These are phyloP conservation scores for Metarhizium sp. DNA, from an alignment of 2,329 filamentous ascomycete genomes.

Conservation along the genomic window DNA sequence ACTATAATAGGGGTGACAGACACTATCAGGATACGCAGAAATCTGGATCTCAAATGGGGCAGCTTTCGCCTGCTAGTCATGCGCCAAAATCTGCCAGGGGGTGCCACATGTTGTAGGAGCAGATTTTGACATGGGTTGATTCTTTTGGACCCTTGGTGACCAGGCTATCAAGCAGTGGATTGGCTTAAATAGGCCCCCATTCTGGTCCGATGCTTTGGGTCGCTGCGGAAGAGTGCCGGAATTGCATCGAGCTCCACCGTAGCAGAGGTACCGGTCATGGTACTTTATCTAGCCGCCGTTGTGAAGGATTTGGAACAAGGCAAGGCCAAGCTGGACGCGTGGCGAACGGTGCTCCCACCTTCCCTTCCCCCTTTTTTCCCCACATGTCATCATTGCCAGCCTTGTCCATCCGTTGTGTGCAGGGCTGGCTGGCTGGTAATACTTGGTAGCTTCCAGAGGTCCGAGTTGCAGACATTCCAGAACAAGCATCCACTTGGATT, in stretches of 20 bases:
- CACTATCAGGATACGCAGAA: neutral
- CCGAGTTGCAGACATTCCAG: neutral
- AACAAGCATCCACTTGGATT: neutral
- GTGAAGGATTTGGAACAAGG: neutral
- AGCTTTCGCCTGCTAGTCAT: neutral
- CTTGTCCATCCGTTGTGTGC: too few relatives aligned
- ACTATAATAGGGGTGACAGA: neutral
- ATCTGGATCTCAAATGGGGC: neutral
- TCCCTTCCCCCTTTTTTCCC: too few relatives aligned
- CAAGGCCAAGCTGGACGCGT: too few relatives aligned
- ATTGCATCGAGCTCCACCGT: slow-evolving; percentile 20
- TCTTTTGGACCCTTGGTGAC: neutral
- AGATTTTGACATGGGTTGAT: neutral
- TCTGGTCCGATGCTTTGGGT: slow-evolving; percentile 10
- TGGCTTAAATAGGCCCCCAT: neutral
- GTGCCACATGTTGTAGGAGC: neutral
- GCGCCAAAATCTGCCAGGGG: neutral
- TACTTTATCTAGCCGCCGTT: neutral
- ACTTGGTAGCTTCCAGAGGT: neutral
- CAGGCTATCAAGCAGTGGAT: neutral
- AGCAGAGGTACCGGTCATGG: neutral
- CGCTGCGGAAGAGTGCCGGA: slow-evolving; percentile 21
- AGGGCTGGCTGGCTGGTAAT: neutral
- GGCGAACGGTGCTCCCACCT: too few relatives aligned
- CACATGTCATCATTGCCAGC: too few relatives aligned